Base-by-base conservation (phyloP, 2,329 filamentous ascomycete species). In the Colletotrichum eleusines region DNA sequence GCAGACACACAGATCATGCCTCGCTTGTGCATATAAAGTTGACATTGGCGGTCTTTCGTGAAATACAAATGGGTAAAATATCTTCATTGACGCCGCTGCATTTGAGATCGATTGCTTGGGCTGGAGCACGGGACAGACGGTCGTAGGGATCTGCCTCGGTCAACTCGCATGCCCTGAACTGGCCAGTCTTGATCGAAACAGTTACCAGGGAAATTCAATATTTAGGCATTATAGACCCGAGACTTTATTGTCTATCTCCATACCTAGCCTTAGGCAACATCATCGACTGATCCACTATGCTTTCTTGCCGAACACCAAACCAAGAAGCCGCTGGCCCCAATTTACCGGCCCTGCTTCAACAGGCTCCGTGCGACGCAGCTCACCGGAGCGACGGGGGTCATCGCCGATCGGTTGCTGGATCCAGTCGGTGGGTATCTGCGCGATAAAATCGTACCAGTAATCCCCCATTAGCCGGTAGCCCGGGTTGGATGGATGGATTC, bases 381-480 rank as follows among this genome's bases (percentile, higher is more conserved):
- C 54, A 14, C 20, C 35, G 31, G 35, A 35, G 5, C 18, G 50
- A 40, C 28, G 33, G 7, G 71, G 73, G 48, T 72, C 71, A 9
- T 55, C 50, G 1, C 75, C 78, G 33, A 75, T 69, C n/a, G 80
- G 78, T 7, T 69, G 48, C 23, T 75, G 72, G 20, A 82, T 77
- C 80, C 81, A 82, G n/a, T 70, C 69, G 0, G 64, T 67, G 9
- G 80, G 81, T 12, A 81, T 74, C 50, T 82, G 80, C 18, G 74
- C 74, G 26, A 81, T 71, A 38, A 79, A 79, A 57, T 80, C 75
- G 69, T 80, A 79, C 81, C 81, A 82, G 46, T 80, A 81, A 55
- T 81, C 75, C 1, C 79, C 81, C n/a, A 82, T 72, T 33, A 75
- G 44, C 7, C 66, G 70, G 51, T 82, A 82, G 0, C 80, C 81